Conservation (phyloP, 2,329 filamentous ascomycete species). For the Penicillium sp. region DNA sequence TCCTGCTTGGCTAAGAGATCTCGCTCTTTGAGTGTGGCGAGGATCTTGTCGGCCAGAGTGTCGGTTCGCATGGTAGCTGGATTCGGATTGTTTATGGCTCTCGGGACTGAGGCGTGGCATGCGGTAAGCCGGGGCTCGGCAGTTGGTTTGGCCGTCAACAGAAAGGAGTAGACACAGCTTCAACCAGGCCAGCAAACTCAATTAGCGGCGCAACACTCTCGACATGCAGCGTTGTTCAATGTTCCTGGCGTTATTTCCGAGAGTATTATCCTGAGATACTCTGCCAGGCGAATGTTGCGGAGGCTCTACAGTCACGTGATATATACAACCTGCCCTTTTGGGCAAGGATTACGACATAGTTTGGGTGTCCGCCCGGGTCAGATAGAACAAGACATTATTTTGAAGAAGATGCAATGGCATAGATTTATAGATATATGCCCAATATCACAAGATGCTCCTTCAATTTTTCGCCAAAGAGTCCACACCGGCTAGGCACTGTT, state of each 20-base stretch:
- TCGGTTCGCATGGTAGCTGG: slow-evolving; percentile 9
- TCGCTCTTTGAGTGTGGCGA: slow-evolving; percentile 34
- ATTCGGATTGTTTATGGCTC: slow-evolving; percentile 2
- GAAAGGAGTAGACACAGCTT: neutral
- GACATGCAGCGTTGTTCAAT: neutral
- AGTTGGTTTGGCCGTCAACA: neutral
- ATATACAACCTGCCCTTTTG: slow-evolving; percentile 17
- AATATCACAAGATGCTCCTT: neutral
- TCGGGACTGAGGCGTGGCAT: slow-evolving; percentile 11
- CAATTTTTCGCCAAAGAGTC: neutral
- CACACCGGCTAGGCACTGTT: slow-evolving; percentile 16
- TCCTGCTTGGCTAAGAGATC: slow-evolving; percentile 32
- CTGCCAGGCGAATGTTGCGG: slow-evolving; percentile 1
- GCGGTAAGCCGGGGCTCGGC: slow-evolving; percentile 4
- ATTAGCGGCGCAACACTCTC: too few relatives aligned
- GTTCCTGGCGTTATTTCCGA: too few relatives aligned
- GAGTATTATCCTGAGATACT: neutral
- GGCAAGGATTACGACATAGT: neutral
- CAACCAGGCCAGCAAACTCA: neutral
- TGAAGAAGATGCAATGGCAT: neutral
- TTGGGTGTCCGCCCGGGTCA: neutral
- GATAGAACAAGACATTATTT: neutral
- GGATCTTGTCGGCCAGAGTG: slow-evolving; percentile 18
- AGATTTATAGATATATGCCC: neutral
- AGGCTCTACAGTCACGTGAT: slow-evolving; percentile 15